These are phyloP conservation scores for Trichoderma reesei DNA, from an alignment of 495 filamentous ascomycete genomes.

Conservation along the genomic window DNA sequence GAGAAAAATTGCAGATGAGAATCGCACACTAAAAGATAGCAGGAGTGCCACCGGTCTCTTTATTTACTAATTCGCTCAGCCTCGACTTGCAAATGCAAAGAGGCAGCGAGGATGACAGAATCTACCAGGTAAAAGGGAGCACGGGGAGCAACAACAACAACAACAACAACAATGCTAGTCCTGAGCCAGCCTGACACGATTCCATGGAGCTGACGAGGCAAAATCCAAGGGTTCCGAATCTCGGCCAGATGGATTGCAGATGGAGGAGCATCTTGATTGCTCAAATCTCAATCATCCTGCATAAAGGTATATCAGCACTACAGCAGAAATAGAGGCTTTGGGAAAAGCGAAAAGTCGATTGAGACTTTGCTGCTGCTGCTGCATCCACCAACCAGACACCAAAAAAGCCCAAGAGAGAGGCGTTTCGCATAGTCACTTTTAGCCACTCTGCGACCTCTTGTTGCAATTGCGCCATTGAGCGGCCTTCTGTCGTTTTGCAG, in stretches of 20 bases:
- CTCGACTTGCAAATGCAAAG: not conserved
- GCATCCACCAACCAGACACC: not conserved
- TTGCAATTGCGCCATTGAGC: conserved; percentile 2
- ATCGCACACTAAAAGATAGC: not conserved
- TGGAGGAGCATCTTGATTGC: too few species aligned
- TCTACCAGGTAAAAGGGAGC: too few species aligned
- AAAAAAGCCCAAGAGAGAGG: not conserved
- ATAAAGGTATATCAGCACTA: not conserved
- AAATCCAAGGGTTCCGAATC: not conserved
- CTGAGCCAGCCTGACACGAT: not conserved
- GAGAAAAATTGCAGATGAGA: not conserved
- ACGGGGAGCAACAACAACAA: too few species aligned
- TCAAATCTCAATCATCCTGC: not conserved
- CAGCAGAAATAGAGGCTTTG: not conserved
- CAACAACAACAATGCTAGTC: too few species aligned
- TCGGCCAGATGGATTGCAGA: not conserved
- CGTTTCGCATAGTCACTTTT: not conserved
- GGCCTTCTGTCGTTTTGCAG: not conserved
- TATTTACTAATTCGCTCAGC: too few species aligned
- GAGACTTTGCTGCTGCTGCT: not conserved
- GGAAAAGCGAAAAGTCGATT: not conserved
- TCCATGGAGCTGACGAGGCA: not conserved
- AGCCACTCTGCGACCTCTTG: not conserved
- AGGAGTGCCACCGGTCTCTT: not conserved
- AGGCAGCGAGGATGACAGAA: not conserved